These are phyloP conservation scores for Sphaceloma murrayae DNA, from an alignment of 2,329 filamentous ascomycete genomes.

Conservation along the genomic window DNA sequence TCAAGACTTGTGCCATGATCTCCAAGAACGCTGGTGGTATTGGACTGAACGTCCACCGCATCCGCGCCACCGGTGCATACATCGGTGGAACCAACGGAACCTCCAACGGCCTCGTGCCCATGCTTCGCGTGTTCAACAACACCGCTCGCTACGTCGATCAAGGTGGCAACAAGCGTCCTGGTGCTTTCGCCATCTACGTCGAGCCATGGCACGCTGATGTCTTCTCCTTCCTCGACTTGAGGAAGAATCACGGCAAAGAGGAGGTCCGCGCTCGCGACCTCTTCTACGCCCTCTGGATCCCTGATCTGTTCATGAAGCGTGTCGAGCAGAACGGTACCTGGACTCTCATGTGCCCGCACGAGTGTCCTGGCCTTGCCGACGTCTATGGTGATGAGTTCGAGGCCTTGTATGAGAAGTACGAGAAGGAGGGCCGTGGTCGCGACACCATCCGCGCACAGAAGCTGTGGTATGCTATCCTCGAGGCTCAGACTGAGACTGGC, in stretches of 20 bases:
- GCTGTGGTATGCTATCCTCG: conserved; percentile 97
- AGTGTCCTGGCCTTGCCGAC: conserved; percentile 88
- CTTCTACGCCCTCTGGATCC: conserved; percentile 97
- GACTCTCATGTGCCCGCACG: conserved; percentile 97
- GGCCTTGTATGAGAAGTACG: conserved; percentile 82
- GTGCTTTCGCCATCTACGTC: conserved; percentile 96
- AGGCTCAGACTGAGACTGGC: conserved; percentile 96
- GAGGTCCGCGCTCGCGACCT: conserved; percentile 93
- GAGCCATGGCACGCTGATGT: conserved; percentile 99
- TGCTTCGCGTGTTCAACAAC: conserved; percentile 99
- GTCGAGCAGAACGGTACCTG: conserved; percentile 94
- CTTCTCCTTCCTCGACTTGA: conserved; percentile 91
- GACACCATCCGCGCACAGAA: conserved; percentile 95
- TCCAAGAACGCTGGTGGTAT: conserved; percentile 99
- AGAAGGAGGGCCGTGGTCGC: conserved; percentile 76
- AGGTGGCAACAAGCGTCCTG: conserved; percentile 97
- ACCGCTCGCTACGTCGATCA: conserved; percentile 98
- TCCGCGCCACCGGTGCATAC: conserved; percentile 94
- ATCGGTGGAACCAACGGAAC: conserved; percentile 97
- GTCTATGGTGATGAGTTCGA: conserved; percentile 98
- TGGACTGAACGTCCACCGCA: conserved; percentile 90
- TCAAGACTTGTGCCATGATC: conserved; percentile 99
- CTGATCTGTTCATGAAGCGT: conserved; percentile 99
- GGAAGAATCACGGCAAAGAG: conserved; percentile 99
- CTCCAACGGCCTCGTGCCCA: conserved; percentile 92